Evolutionary conservation across 164 flowering plant species (phyloP).

Genomic region (Tetracentron sinense): DNA sequence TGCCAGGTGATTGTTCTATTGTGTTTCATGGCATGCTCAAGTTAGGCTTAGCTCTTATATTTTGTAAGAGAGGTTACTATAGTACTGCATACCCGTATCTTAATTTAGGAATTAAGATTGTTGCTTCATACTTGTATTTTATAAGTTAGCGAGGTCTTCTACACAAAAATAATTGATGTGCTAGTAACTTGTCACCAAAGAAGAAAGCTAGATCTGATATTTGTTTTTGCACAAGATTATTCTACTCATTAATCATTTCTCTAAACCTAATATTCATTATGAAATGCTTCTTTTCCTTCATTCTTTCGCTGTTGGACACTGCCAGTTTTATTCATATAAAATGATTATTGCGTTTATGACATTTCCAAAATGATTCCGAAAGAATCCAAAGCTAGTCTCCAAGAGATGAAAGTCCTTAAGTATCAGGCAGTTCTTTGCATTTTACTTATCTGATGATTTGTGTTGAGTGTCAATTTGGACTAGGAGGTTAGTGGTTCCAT

Average conservation of each 20-base stretch:
- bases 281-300: neutral
- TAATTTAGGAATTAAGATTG: neutral
- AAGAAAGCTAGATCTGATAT: neutral
- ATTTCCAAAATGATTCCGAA: too few relatives aligned
- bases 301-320: neutral
- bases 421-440: too few relatives aligned
- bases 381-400: too few relatives aligned
- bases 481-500: too few relatives aligned
- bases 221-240: neutral
- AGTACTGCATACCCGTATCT: neutral
- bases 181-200: neutral
- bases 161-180: neutral
- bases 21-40: neutral
- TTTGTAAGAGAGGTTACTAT: neutral
- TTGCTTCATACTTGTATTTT: neutral
- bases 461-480: neutral
- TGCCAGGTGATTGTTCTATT: slow-evolving; percentile 50
- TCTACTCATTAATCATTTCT: neutral
- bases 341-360: too few relatives aligned
- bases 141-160: neutral
- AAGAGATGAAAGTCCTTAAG: too few relatives aligned
- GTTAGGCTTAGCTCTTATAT: neutral
- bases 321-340: neutral
- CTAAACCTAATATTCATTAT: neutral
- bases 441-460: too few relatives aligned